Base-by-base conservation (phyloP, 495 filamentous ascomycete genomes). In the Pseudevernia furfuracea region DNA sequence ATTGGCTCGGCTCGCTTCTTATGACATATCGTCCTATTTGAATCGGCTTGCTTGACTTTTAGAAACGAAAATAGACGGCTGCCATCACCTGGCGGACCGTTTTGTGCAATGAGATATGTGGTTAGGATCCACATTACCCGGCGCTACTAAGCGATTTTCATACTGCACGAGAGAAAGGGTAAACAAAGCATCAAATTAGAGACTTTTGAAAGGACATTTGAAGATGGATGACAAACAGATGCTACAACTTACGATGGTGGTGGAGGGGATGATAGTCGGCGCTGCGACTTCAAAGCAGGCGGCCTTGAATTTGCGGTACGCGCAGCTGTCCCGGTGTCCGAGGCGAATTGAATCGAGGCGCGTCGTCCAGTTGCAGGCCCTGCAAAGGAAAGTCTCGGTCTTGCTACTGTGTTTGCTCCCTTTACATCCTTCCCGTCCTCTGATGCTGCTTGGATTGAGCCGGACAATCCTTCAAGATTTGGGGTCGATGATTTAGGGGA, bases 241-340 rank as follows among this genome's bases (percentile, higher is more conserved):
- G 32, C 64, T 46, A 36, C 32, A 17, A 66, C 66, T 68, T 68
- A 73, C 71, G 70, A 70, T 2, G 71, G 71, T 14, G 71, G 71
- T 38, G 71, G 71, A 43, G 71, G 71, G 25, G 71, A 73, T 28
- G 68, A 67, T 23, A 71, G 58, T 55, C 68, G 66, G 56, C 67
- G 70, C 30, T 60, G 60, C 34, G 55, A 32, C 38, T 41, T 60
- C 44, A 63, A 56, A 21, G 62, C 46, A 25, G 41, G 41, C 25
- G 46, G 41, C 14, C 48, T 66, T 41, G 60, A 55, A 30, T 30
- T 70, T 23, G 46, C 23, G 8, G 44, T 52, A 23, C 62, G 38
- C 44, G 23, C 48, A 30, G 44, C 23, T n/a, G 36, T 46, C 38
- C 55, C 60, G 5, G 48, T 41, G 25, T 28, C 41, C n/a, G 64